Evolutionary conservation across 805 yeast species (phyloP), one percentile per base, ranked within the genome.

Genomic region (Sugiyamaella qingdaonensis): DNA sequence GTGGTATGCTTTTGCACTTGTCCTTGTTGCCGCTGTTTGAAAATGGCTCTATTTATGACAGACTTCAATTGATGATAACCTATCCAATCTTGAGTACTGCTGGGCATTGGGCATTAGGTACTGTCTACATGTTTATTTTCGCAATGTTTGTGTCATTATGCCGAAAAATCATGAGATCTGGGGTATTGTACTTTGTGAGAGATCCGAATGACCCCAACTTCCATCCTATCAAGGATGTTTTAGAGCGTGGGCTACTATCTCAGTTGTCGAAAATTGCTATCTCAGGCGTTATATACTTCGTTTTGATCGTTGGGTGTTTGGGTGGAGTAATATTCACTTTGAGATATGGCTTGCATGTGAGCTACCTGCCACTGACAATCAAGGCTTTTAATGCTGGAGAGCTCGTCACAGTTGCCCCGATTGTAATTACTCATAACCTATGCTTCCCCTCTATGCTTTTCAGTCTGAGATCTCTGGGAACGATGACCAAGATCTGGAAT

Each of bases 171-270:
- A 76, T 92, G 54, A 78, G 99, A 52, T 85, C 86, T 0, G 99
- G 99, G 10, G 96, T 88, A 8, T 73, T 94, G 46, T 94, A 82
- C 67, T 94, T 94, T 71, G 86, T 94, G 55, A 79, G 96, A 61
- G 89, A 96, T 19, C 96, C 97, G 3, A 97, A 90, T 61, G 97
- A 94, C 65, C 96, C 96, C 37, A 86, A 88, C 61, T 84, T 89
- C 45, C 81, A 92, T 59, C 79, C 94, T 10, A 78, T 92, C 41
- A 92, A 89, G 59, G 96, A 91, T 65, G 94, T 96, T 0, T 69
- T 94, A 50, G 85, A 86, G 54, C 82, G 86, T 59, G 87, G 96
- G 0, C 78, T 92, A 62, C 58, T 69, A 8, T 72, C 85, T 45
- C 97, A 94, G 65, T 57, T 91, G 19, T 81, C 85, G 29, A 76